These are phyloP conservation scores for Termitomyces sp. DNA, from an alignment of 1,284 basidiomycete genomes.

Conservation along the genomic window DNA sequence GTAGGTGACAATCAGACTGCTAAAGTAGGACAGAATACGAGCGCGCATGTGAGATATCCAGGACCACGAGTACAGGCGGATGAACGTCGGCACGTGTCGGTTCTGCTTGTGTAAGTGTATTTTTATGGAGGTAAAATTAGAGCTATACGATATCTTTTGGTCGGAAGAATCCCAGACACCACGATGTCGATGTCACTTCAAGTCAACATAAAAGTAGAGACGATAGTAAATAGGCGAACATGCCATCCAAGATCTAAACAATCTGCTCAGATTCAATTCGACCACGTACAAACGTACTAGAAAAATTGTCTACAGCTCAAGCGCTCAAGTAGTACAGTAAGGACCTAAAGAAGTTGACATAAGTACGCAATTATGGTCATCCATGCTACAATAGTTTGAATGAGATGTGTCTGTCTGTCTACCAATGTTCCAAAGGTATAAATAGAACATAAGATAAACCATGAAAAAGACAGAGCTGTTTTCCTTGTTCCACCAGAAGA, in stretches of 20 bases:
- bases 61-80: neutral
- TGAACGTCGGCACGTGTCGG: neutral
- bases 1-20: neutral
- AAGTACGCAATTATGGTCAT: neutral
- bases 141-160: no score
- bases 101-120: neutral
- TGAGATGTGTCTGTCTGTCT: neutral
- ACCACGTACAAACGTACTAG: no score
- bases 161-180: no score
- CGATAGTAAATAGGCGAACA: no score
- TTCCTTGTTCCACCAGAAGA: neutral
- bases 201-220: no score
- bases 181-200: no score
- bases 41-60: no score
- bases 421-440: neutral
- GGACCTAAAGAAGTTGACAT: neutral
- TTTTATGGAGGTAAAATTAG: neutral
- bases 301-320: no score
- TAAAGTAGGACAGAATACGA: no score
- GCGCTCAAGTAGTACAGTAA: neutral
- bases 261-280: no score
- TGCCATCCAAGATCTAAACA: no score
- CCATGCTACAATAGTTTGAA: neutral
- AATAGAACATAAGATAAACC: neutral
- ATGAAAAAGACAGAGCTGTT: neutral